These are phyloP conservation scores for Saturnispora besseyi DNA, from an alignment of 805 yeast species.

Conservation along the genomic window DNA sequence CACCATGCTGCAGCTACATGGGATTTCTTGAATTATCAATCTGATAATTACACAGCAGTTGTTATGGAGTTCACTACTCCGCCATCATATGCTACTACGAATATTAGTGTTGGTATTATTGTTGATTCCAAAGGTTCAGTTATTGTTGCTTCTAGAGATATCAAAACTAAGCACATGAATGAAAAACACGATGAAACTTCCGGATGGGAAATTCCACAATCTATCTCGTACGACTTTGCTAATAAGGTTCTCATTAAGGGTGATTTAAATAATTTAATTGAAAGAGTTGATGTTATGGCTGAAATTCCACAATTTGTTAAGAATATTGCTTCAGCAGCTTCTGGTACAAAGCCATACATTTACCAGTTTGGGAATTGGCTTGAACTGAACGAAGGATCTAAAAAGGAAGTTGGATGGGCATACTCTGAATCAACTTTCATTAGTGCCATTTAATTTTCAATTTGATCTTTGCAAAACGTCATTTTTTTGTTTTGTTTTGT, in stretches of 20 bases:
- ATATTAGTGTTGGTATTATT: constrained; percentile 71
- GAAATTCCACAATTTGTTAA: constrained; percentile 93
- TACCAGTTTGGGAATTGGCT: constrained; percentile 78
- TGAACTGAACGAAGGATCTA: constrained; percentile 28
- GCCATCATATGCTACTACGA: constrained; percentile 72
- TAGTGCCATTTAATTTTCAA: constrained; percentile 20
- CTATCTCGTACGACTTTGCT: constrained; percentile 44
- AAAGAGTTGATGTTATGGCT: constrained; percentile 95
- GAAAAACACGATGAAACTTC: constrained; percentile 61
- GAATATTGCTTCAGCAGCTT: constrained; percentile 86
- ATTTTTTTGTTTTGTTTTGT: neutral
- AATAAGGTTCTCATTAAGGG: constrained; percentile 48
- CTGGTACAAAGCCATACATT: constrained; percentile 94
- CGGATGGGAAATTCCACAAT: constrained; percentile 85
- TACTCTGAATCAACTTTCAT: constrained; percentile 81
- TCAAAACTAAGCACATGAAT: constrained; percentile 51
- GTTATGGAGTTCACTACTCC: constrained; percentile 97
- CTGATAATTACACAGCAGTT: constrained; percentile 61
- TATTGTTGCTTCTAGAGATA: constrained; percentile 52
- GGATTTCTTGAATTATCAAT: constrained; percentile 89
- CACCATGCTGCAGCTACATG: constrained; percentile 97
- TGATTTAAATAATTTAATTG: constrained; percentile 52
- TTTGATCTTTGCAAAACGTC: neutral
- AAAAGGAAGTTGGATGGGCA: constrained; percentile 54
- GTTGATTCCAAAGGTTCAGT: constrained; percentile 56